Percentiles rank a stretch among this genome's conserved stretches.
phyloP scores from a whole-genome alignment of 805 yeast species.

The Candida adriatica region DNA sequence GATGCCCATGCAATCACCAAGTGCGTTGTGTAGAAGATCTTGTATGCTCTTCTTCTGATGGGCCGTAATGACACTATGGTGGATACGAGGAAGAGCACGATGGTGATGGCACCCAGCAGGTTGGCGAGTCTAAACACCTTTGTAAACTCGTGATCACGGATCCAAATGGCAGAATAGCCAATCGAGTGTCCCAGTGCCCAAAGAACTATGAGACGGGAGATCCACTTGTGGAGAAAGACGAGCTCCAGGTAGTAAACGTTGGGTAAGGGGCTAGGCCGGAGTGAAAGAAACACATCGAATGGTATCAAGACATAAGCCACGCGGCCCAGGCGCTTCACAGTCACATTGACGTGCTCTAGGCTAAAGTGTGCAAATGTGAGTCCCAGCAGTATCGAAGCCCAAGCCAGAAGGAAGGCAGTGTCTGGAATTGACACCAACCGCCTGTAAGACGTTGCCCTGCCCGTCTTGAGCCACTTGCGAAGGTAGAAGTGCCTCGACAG shows the following conservation, averaged over 20 bases:
- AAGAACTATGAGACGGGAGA: conserved; percentile 48
- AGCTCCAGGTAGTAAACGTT: conserved; percentile 45
- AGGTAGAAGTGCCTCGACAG: conserved; percentile 27
- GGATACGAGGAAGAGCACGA: conserved; percentile 30
- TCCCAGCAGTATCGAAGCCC: conserved; percentile 27
- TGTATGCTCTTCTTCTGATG: conserved; percentile 44
- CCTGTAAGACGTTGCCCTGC: conserved; percentile 30
- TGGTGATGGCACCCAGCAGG: conserved; percentile 44
- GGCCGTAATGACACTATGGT: conserved; percentile 40
- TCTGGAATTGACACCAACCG: conserved; percentile 30
- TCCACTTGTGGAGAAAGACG: conserved; percentile 62
- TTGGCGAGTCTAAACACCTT: conserved; percentile 36
- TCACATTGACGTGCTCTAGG: conserved; percentile 28
- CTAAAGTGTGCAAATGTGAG: conserved; percentile 31
- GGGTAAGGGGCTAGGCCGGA: conserved; percentile 48
- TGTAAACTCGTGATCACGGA: conserved; percentile 26
- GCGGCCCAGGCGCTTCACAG: conserved; percentile 55
- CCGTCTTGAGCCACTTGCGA: conserved; percentile 31
- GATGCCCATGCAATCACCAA: conserved; percentile 41
- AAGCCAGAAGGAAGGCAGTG: conserved; percentile 28
- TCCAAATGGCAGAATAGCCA: conserved; percentile 48
- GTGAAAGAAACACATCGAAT: conserved; percentile 45
- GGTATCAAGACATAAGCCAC: conserved; percentile 53
- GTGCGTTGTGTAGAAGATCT: conserved; percentile 50
- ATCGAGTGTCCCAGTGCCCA: conserved; percentile 43